These are phyloP conservation scores for Neofusicoccum ribis DNA, from an alignment of 2,329 filamentous ascomycete genomes.

Conservation along the genomic window DNA sequence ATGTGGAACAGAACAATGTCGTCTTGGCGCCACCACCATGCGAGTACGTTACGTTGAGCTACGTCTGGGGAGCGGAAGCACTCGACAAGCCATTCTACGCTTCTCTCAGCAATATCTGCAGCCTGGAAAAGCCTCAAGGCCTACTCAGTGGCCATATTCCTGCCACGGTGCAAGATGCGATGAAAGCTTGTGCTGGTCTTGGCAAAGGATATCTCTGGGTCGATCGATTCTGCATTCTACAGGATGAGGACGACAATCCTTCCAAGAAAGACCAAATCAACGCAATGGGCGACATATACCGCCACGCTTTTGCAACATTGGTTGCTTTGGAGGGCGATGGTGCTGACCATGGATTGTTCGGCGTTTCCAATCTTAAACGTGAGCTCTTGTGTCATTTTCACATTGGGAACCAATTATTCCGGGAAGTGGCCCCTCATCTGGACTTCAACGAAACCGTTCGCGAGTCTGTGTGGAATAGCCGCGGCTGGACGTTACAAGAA, in stretches of 20 bases:
- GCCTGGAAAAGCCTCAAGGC: too few species aligned
- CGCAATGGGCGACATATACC: not conserved
- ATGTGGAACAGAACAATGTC: too few species aligned
- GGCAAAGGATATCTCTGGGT: not conserved
- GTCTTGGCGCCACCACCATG: too few species aligned
- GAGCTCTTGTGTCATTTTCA: too few species aligned
- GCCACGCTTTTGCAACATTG: not conserved
- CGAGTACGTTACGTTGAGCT: too few species aligned
- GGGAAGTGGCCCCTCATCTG: too few species aligned
- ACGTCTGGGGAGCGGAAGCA: too few species aligned
- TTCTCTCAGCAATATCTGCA: too few species aligned
- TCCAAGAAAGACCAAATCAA: not conserved
- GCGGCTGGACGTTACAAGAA: not conserved
- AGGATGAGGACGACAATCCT: not conserved
- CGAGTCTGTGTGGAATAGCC: not conserved
- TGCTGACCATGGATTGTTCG: not conserved
- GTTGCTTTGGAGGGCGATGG: not conserved
- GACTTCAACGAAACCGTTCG: too few species aligned
- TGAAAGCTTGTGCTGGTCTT: not conserved
- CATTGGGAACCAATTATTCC: not conserved
- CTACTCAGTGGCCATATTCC: not conserved
- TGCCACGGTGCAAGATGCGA: not conserved
- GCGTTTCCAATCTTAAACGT: not conserved
- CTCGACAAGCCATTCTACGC: rapidly evolving
- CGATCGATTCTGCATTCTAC: not conserved